phyloP scores from a whole-genome alignment of 106 monocot genomes.

The Alisma plantagoaquatica region DNA sequence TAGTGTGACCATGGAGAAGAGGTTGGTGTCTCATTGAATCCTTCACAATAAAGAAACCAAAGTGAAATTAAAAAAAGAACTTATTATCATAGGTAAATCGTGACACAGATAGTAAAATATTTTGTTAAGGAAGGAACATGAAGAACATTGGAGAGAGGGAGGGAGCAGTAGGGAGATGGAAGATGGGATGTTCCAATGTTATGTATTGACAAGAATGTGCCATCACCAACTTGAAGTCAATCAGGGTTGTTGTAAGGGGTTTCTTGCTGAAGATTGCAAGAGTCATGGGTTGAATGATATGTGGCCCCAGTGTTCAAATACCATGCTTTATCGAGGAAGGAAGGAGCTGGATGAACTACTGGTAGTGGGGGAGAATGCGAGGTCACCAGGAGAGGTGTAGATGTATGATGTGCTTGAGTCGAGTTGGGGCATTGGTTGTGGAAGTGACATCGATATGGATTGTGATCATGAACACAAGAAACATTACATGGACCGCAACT shows the following conservation, averaged over 20 bases:
- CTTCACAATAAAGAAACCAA: not conserved
- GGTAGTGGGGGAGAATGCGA: too few relatives aligned
- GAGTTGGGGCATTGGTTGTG: too few relatives aligned
- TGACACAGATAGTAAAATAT: not conserved
- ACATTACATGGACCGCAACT: too few relatives aligned
- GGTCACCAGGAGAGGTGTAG: too few relatives aligned
- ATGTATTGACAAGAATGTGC: not conserved
- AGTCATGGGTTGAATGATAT: too few relatives aligned
- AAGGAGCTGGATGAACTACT: too few relatives aligned
- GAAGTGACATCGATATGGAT: too few relatives aligned
- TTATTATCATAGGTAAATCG: not conserved
- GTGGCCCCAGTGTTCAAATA: not conserved
- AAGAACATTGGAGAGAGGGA: not conserved
- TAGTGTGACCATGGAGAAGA: not conserved
- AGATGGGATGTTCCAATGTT: not conserved
- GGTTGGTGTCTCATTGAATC: not conserved
- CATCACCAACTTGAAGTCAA: not conserved
- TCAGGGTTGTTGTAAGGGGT: too few relatives aligned
- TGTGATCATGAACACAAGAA: too few relatives aligned
- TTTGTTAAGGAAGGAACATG: not conserved
- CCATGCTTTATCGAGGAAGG: too few relatives aligned
- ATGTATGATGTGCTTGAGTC: too few relatives aligned
- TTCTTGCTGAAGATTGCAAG: too few relatives aligned
- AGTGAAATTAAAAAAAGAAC: not conserved
- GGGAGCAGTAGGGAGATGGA: not conserved